phyloP scores from a whole-genome alignment of 352 stramenopile genomes.

The Phytopythium ostracodes region DNA sequence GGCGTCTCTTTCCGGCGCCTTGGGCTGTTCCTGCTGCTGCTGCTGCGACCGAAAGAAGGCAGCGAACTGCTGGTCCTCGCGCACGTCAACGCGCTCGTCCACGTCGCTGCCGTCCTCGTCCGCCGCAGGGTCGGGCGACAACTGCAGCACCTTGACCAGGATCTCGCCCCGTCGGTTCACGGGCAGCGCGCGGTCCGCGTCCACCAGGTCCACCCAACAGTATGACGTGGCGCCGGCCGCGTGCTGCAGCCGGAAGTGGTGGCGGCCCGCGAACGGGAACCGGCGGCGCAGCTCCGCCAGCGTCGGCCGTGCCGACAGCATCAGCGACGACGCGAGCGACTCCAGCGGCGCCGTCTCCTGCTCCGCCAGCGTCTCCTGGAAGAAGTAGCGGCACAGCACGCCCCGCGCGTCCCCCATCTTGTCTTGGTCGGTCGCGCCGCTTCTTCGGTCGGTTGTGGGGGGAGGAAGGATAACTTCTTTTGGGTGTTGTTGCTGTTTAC shows the following conservation, averaged over 20 bases:
- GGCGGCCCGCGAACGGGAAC: constrained; percentile 74
- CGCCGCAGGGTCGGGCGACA: constrained; percentile 19
- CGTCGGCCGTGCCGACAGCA: constrained; percentile 64
- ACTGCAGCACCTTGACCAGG: constrained; percentile 73
- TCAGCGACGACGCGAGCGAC: constrained; percentile 47
- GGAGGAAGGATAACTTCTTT: neutral
- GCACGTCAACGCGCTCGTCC: constrained; percentile 43
- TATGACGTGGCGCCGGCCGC: constrained; percentile 25
- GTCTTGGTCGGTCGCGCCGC: neutral
- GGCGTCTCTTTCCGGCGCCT: neutral
- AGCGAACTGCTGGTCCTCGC: constrained; percentile 62
- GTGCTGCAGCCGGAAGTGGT: constrained; percentile 78
- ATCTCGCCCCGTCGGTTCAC: constrained; percentile 37
- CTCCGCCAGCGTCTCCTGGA: constrained; percentile 71
- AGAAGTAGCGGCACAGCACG: constrained; percentile 84
- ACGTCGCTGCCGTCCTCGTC: constrained; percentile 12
- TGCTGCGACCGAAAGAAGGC: constrained; percentile 58
- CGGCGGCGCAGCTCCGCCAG: constrained; percentile 54
- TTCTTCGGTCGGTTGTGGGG: neutral
- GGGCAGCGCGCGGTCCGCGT: constrained; percentile 39
- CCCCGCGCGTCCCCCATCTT: constrained; percentile 10
- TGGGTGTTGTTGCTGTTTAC: neutral
- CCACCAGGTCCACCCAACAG: constrained; percentile 73
- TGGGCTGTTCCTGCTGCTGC: constrained; percentile 3
- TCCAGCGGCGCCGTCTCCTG: constrained; percentile 33